Evolutionary conservation across 768 basidiomycete species (phyloP).

Genomic region (Tephrocybe sp.): DNA sequence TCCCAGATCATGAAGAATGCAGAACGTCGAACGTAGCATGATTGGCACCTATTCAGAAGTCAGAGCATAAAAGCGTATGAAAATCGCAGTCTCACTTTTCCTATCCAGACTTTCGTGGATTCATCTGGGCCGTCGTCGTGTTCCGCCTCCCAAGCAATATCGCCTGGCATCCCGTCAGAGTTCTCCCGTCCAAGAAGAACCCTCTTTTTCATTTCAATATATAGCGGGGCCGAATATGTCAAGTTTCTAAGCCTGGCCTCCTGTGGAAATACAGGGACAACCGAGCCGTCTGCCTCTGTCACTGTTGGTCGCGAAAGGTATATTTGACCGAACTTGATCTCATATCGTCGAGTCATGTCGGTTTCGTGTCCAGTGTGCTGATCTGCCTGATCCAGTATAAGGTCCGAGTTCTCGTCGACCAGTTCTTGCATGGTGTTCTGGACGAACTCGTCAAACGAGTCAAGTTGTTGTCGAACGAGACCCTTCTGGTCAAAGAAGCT

Average conservation of each 20-base stretch:
- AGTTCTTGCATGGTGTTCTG: constrained; percentile 99
- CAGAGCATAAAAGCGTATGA: not conserved
- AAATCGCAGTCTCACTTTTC: constrained; percentile 60
- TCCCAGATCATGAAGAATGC: constrained; percentile 77
- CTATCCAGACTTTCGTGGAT: constrained; percentile 87
- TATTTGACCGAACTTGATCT: constrained; percentile 97
- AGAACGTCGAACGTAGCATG: constrained; percentile 95
- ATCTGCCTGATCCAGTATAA: constrained; percentile 94
- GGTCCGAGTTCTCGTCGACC: constrained; percentile 93
- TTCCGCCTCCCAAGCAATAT: constrained; percentile 74
- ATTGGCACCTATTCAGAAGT: constrained; percentile 74
- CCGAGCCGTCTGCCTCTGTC: constrained; percentile 93
- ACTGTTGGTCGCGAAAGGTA: constrained; percentile 94
- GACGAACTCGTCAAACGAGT: constrained; percentile 98
- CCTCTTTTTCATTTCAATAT: constrained; percentile 92
- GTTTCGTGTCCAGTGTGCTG: constrained; percentile 89
- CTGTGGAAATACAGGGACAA: constrained; percentile 93
- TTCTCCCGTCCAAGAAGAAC: constrained; percentile 80
- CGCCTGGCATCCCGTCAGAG: constrained; percentile 76
- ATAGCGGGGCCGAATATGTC: constrained; percentile 94
- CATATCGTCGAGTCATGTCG: constrained; percentile 86
- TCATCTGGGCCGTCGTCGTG: constrained; percentile 62
- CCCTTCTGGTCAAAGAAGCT: constrained; percentile 97
- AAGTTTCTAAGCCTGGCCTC: constrained; percentile 93
- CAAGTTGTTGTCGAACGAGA: constrained; percentile 95